Evolutionary conservation across 176 grass and related monocot genomes (phyloP).

Genomic region (Rhynchospora breviuscula): DNA sequence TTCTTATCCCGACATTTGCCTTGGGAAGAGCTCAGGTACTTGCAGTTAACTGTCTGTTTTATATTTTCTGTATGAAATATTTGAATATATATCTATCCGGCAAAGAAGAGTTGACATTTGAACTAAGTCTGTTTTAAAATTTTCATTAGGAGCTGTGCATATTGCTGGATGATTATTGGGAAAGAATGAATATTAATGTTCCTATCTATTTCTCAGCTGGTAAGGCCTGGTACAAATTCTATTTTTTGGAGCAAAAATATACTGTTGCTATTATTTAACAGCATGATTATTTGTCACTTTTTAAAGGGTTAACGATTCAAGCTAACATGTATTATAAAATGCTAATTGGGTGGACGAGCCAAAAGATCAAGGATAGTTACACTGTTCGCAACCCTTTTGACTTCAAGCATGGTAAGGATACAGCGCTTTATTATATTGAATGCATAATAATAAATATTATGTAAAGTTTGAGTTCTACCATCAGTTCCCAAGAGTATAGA

Average conservation of each 20-base stretch:
- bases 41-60: neutral
- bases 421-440: neutral
- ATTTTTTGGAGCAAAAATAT: neutral
- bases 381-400: conserved; percentile 77
- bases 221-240: conserved; percentile 30
- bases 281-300: conserved; percentile 24
- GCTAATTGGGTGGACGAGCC: conserved; percentile 98
- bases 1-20: conserved; percentile 96
- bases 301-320: conserved; percentile 89
- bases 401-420: conserved; percentile 74
- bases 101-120: neutral
- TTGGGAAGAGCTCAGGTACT: conserved; percentile 91
- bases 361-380: conserved; percentile 92
- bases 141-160: conserved; percentile 77
- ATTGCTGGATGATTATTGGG: conserved; percentile 96
- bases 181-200: conserved; percentile 80
- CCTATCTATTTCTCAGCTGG: conserved; percentile 96
- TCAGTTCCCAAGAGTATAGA: neutral
- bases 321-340: conserved; percentile 96
- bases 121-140: conserved; percentile 15
- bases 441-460: neutral
- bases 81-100: neutral
- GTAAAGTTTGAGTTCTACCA: neutral
- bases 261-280: conserved; percentile 21
- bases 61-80: neutral